These are phyloP conservation scores for Exserohilum turcica DNA, from an alignment of 2,329 filamentous ascomycete species.

Conservation along the genomic window DNA sequence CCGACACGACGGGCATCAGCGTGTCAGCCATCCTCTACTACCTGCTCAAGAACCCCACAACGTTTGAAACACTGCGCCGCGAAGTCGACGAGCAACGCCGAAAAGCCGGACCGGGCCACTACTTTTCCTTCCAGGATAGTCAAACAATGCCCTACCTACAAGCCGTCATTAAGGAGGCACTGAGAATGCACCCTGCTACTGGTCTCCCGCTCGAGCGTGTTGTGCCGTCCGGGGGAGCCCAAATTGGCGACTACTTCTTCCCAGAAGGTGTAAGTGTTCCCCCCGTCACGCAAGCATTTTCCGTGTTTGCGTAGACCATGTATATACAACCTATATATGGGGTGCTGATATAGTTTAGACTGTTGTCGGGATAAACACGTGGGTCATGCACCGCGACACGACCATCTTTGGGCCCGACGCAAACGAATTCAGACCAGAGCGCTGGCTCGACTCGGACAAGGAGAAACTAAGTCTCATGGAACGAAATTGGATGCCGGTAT, in stretches of 20 bases:
- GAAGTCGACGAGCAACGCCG: constrained; percentile 17
- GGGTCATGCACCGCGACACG: constrained; percentile 25
- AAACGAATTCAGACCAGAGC: constrained; percentile 23
- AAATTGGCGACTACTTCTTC: constrained; percentile 20
- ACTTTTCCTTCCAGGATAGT: constrained; percentile 24
- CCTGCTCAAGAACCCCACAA: constrained; percentile 20
- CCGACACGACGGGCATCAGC: constrained; percentile 53
- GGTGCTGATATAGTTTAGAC: constrained; percentile 10
- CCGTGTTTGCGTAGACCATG: too few relatives aligned
- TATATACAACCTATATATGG: too few relatives aligned
- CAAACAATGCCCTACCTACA: constrained; percentile 40
- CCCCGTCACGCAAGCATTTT: too few relatives aligned
- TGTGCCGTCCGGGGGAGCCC: constrained; percentile 24
- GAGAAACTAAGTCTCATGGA: constrained; percentile 23
- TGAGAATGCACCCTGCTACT: constrained; percentile 32
- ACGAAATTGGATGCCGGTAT: constrained; percentile 25
- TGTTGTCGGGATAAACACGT: constrained; percentile 29
- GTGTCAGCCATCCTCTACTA: constrained; percentile 35
- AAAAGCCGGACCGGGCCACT: constrained; percentile 2
- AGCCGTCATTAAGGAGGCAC: constrained; percentile 35
- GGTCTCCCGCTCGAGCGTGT: constrained; percentile 30
- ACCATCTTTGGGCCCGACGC: constrained; percentile 25
- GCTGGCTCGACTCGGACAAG: constrained; percentile 25
- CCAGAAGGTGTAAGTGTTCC: constrained; percentile 21
- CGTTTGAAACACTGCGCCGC: constrained; percentile 17